These are phyloP conservation scores for Xylariomycetidae sp. DNA, from an alignment of 2,329 filamentous ascomycete genomes.

Conservation along the genomic window DNA sequence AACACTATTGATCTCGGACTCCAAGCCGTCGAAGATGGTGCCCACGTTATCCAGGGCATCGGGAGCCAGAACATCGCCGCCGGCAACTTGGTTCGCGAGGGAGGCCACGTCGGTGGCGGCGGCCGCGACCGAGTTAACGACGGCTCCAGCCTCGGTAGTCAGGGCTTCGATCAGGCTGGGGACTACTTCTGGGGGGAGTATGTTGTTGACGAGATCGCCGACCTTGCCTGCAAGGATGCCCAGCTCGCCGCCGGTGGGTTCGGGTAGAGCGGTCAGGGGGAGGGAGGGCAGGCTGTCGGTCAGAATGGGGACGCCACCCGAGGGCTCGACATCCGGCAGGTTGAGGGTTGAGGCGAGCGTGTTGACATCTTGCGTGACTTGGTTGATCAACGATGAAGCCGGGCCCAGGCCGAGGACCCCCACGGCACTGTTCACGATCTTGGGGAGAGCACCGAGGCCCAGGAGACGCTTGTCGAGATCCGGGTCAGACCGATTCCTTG, in stretches of 20 bases:
- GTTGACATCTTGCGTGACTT: constrained; percentile 12
- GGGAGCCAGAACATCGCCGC: constrained; percentile 10
- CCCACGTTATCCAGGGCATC: constrained; percentile 14
- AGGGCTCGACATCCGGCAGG: constrained; percentile 6
- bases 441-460: constrained; percentile 8
- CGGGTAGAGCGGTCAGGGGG: constrained; percentile 10
- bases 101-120: constrained; percentile 19
- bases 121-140: constrained; percentile 14
- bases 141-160: constrained; percentile 12
- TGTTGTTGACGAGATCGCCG: constrained; percentile 11
- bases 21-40: constrained; percentile 13
- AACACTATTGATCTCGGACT: constrained; percentile 14
- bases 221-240: constrained; percentile 11
- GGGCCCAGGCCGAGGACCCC: constrained; percentile 11
- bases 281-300: constrained; percentile 7
- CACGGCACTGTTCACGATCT: constrained; percentile 9
- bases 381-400: constrained; percentile 9
- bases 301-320: constrained; percentile 13
- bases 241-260: constrained; percentile 10
- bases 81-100: constrained; percentile 13
- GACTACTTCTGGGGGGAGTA: constrained; percentile 10
- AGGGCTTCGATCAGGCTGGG: constrained; percentile 13
- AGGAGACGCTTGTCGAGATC: constrained; percentile 12
- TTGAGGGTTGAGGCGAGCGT: constrained; percentile 7
- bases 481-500: no score